Evolutionary conservation across 192 early-diverging fungal genomes (phyloP).

Genomic region (Gonapodya prolifera): DNA sequence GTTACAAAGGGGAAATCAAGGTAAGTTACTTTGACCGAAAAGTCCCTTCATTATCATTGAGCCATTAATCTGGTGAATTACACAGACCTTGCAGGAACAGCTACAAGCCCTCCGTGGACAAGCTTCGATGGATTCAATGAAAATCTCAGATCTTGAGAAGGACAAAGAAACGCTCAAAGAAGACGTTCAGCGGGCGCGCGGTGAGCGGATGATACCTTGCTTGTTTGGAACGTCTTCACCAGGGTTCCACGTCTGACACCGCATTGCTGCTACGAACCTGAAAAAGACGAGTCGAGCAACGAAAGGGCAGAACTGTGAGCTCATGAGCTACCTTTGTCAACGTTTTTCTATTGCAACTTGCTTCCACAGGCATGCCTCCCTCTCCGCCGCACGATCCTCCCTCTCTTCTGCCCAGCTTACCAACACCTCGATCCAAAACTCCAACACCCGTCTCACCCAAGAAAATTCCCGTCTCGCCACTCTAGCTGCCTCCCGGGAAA

Average conservation of each 20-base stretch:
- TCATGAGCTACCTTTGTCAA: background rate
- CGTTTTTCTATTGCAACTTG: background rate
- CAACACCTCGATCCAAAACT: background rate
- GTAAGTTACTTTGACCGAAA: constrained; percentile 12
- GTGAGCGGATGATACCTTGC: background rate
- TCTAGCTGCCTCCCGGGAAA: background rate
- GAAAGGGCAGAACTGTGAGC: constrained; percentile 26
- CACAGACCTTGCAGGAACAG: constrained; percentile 6
- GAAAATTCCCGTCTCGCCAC: background rate
- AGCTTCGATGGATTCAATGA: background rate
- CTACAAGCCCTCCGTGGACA: background rate
- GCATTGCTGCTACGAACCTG: too few species aligned
- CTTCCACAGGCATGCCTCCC: background rate
- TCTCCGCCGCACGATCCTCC: background rate
- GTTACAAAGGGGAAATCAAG: constrained; percentile 26
- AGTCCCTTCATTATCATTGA: background rate
- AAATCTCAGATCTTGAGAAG: constrained; percentile 5
- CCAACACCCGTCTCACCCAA: background rate
- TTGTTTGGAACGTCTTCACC: constrained; percentile 4
- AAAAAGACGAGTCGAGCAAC: constrained; percentile 15
- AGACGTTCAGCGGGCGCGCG: background rate
- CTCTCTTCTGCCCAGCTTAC: background rate
- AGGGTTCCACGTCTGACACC: background rate
- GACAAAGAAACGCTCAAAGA: constrained; percentile 1
- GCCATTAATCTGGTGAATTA: constrained; percentile 5